A percentile compares a stretch with the other conserved stretches of the same genome.
Evolutionary conservation across 2,329 filamentous ascomycete species (phyloP).

Genomic region (Diplodia seriata): DNA sequence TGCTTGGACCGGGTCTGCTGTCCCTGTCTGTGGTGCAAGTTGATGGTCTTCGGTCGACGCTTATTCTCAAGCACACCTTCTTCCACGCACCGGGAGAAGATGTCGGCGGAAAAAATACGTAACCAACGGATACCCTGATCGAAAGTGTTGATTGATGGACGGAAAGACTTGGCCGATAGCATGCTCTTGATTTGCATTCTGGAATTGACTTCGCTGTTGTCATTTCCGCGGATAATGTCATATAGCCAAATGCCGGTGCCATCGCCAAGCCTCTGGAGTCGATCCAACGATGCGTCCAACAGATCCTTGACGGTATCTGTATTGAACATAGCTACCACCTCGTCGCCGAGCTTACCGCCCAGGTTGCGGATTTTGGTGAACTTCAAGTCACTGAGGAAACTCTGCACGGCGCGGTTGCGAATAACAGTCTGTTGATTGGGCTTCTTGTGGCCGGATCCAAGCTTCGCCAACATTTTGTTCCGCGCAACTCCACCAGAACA

Average conservation of each 20-base stretch:
- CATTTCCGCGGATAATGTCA: conserved; percentile 82
- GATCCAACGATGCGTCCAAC: conserved; percentile 73
- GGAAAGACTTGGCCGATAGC: conserved; percentile 94
- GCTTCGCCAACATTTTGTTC: conserved; percentile 95
- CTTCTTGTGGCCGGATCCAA: conserved; percentile 90
- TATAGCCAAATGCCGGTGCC: conserved; percentile 88
- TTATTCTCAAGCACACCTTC: conserved; percentile 89
- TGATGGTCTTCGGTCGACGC: conserved; percentile 83
- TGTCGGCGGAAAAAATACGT: conserved; percentile 88
- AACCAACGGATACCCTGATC: conserved; percentile 87
- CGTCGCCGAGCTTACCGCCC: conserved; percentile 93
- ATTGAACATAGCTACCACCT: conserved; percentile 79
- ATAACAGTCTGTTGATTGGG: conserved; percentile 95
- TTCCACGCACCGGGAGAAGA: conserved; percentile 86
- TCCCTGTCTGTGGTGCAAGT: conserved; percentile 79
- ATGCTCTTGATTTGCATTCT: conserved; percentile 96
- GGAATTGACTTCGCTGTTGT: conserved; percentile 86
- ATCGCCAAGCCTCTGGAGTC: conserved; percentile 78
- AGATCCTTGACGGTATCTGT: conserved; percentile 82
- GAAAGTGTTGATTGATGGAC: conserved; percentile 77
- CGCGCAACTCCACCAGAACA: conserved; percentile 87
- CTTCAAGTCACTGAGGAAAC: conserved; percentile 84
- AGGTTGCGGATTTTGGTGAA: conserved; percentile 94
- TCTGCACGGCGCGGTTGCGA: conserved; percentile 78
- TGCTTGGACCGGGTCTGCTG: conserved; percentile 77